These are phyloP conservation scores for Tetrapisispora iriomotensis DNA, from an alignment of 805 yeast species.

Conservation along the genomic window DNA sequence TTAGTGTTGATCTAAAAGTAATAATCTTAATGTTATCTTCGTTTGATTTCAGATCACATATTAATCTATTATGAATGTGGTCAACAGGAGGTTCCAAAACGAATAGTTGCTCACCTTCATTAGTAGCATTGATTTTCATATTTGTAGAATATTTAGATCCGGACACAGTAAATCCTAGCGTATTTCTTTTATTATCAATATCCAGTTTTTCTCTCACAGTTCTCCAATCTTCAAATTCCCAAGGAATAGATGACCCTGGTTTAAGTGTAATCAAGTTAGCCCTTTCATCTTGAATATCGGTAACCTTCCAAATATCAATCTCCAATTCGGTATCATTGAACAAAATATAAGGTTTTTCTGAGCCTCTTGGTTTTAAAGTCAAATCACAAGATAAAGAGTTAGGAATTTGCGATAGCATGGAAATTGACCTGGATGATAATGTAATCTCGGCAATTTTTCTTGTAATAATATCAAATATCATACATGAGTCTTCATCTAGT, in stretches of 20 bases:
- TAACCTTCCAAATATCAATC: slow-evolving; percentile 74
- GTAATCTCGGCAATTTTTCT: slow-evolving; percentile 70
- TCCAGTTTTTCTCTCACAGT: slow-evolving; percentile 69
- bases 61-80: slow-evolving; percentile 62
- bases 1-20: slow-evolving; percentile 65
- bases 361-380: slow-evolving; percentile 56
- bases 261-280: slow-evolving; percentile 30
- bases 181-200: slow-evolving; percentile 50
- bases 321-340: slow-evolving; percentile 78
- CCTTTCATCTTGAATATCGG: slow-evolving; percentile 25
- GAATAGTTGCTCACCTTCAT: slow-evolving; percentile 76
- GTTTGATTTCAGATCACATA: slow-evolving; percentile 59
- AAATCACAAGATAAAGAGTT: slow-evolving; percentile 44
- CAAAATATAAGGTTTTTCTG: slow-evolving; percentile 72
- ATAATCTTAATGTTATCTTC: slow-evolving; percentile 73
- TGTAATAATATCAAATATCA: slow-evolving; percentile 63
- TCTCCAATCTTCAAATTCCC: slow-evolving; percentile 96
- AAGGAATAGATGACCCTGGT: slow-evolving; percentile 47
- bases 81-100: slow-evolving; percentile 51
- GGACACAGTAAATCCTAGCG: slow-evolving; percentile 52
- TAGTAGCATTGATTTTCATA: slow-evolving; percentile 52
- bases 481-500: slow-evolving; percentile 35
- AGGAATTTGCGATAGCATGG: slow-evolving; percentile 61
- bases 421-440: slow-evolving; percentile 71
- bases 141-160: slow-evolving; percentile 48